These are phyloP conservation scores for Lithohypha guttulata DNA, from an alignment of 2,329 filamentous ascomycete genomes.

Conservation along the genomic window DNA sequence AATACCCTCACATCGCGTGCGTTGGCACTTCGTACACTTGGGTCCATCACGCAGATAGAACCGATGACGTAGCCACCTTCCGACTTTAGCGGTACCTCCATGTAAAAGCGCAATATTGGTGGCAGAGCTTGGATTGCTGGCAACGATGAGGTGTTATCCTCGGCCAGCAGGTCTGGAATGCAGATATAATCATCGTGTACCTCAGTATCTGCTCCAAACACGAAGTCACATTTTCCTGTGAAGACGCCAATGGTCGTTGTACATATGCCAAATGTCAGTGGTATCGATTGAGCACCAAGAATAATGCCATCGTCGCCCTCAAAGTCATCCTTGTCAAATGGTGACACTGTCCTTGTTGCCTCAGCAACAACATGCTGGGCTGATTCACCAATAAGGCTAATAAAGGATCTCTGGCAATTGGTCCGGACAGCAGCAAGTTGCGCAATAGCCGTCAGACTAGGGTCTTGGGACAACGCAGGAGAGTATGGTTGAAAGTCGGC, in stretches of 20 bases:
- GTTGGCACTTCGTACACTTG: constrained; percentile 23
- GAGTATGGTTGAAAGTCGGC: no score
- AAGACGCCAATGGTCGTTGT: neutral
- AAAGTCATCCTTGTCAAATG: constrained; percentile 13
- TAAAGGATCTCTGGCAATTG: constrained; percentile 20
- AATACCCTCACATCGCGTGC: constrained; percentile 45
- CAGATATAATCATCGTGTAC: constrained; percentile 9
- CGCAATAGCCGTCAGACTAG: constrained; percentile 26
- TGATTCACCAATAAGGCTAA: constrained; percentile 23
- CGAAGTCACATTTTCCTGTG: neutral
- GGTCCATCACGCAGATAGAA: constrained; percentile 48
- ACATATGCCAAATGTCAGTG: constrained; percentile 3
- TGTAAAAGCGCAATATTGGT: constrained; percentile 39
- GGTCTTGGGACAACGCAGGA: constrained; percentile 24
- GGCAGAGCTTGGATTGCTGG: constrained; percentile 24
- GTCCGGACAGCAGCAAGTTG: constrained; percentile 24
- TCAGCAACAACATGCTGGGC: constrained; percentile 25
- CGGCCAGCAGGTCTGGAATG: constrained; percentile 29
- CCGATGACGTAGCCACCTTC: constrained; percentile 48
- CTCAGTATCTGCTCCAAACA: neutral
- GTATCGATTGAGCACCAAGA: constrained; percentile 8
- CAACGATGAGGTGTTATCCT: constrained; percentile 28
- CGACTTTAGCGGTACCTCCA: constrained; percentile 51
- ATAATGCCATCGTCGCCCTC: constrained; percentile 19
- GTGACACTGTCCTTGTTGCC: constrained; percentile 18